phyloP scores from a whole-genome alignment of 1,284 basidiomycete genomes.

The Fomitopsis palustris region DNA sequence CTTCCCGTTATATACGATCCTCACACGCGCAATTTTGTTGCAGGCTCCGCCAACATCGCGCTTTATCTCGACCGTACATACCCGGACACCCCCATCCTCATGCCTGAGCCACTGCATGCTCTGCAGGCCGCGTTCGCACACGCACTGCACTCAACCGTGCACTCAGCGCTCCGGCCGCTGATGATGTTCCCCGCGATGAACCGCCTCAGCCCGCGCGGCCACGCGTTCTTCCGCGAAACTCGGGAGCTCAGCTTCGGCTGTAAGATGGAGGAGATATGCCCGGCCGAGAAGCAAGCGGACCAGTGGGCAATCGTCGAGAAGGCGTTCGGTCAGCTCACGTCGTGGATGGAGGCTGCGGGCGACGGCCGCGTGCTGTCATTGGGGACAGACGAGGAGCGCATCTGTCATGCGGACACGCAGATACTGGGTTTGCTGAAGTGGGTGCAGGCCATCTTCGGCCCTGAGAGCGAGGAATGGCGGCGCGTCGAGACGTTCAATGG shows the following conservation, averaged over 20 bases:
- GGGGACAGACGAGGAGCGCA: constrained; percentile 14
- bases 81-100: constrained; percentile 16
- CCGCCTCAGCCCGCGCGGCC: constrained; percentile 15
- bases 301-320: neutral
- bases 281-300: neutral
- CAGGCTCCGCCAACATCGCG: constrained; percentile 29
- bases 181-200: constrained; percentile 2
- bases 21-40: constrained; percentile 17
- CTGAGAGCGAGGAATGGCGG: constrained; percentile 37
- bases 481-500: constrained; percentile 31
- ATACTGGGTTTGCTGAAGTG: constrained; percentile 28
- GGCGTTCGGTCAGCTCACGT: neutral
- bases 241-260: constrained; percentile 26
- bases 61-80: constrained; percentile 29
- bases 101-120: constrained; percentile 17
- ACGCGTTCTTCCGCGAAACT: constrained; percentile 26
- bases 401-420: constrained; percentile 36
- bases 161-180: constrained; percentile 6
- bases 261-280: constrained; percentile 19
- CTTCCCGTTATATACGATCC: constrained; percentile 26
- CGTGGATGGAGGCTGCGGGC: neutral
- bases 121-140: constrained; percentile 23
- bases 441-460: constrained; percentile 28
- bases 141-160: neutral
- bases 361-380: constrained; percentile 23